Evolutionary conservation across 1,284 basidiomycete species (phyloP).

Genomic region (Sporisorium iseilematis-ciliati): DNA sequence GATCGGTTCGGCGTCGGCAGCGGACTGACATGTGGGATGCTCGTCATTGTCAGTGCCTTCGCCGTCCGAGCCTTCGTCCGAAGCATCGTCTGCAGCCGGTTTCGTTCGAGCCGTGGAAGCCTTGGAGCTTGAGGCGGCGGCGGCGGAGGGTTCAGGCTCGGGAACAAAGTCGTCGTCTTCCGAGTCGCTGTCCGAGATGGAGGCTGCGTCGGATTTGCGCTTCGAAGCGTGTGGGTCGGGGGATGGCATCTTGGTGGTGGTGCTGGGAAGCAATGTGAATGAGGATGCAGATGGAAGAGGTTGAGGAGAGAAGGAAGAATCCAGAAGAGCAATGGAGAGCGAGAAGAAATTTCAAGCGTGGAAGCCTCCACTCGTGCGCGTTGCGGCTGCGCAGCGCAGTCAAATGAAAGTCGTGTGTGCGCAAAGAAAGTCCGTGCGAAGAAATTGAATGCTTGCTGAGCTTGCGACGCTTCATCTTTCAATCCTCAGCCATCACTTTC

Average conservation of each 20-base stretch:
- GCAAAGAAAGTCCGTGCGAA: conserved; percentile 10
- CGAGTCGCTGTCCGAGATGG: conserved; percentile 22
- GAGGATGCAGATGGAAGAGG: neutral
- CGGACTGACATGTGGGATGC: neutral
- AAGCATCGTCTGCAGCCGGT: neutral
- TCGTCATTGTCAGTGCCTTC: conserved; percentile 13
- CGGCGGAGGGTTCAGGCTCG: conserved; percentile 6
- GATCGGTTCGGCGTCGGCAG: conserved; percentile 13
- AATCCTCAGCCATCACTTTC: neutral
- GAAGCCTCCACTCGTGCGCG: neutral
- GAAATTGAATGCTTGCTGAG: neutral
- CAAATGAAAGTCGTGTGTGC: neutral
- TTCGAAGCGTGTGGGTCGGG: neutral
- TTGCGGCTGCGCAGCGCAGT: neutral
- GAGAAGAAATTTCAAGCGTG: too few relatives aligned
- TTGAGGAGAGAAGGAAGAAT: conserved; percentile 1
- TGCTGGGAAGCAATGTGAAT: neutral
- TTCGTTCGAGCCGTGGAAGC: neutral
- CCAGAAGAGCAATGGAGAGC: neutral
- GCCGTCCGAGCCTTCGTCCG: conserved; percentile 16
- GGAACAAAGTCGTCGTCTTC: conserved; percentile 50
- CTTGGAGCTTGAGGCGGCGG: neutral
- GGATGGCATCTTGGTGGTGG: neutral
- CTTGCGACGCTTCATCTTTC: conserved; percentile 12
- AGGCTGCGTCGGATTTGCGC: neutral